Conservation (phyloP, 768 basidiomycete genomes). For the Termitomyces sp. region DNA sequence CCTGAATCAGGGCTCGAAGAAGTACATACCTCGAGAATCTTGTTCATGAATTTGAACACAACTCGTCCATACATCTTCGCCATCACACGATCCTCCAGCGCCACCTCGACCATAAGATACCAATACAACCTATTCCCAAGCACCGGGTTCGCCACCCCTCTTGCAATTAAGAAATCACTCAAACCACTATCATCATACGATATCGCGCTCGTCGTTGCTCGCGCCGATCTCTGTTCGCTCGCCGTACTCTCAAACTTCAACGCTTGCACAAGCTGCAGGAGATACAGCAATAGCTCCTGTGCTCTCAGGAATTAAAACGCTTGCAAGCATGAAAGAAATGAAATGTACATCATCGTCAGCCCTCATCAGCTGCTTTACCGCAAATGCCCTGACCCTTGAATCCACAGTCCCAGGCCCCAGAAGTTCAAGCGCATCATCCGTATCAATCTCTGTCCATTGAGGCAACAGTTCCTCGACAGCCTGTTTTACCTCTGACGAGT, state of each 20-base stretch:
- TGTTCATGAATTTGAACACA: constrained; percentile 85
- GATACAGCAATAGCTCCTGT: constrained; percentile 87
- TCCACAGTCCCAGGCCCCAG: constrained; percentile 87
- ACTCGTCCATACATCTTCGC: constrained; percentile 93
- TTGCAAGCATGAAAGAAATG: background rate
- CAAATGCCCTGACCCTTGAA: constrained; percentile 90
- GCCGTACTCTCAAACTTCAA: constrained; percentile 91
- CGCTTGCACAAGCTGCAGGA: constrained; percentile 95
- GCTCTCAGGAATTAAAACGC: constrained; percentile 1
- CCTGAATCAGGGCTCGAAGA: background rate
- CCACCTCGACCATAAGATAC: constrained; percentile 97
- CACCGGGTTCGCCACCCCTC: constrained; percentile 77
- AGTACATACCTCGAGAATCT: constrained; percentile 69
- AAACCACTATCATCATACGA: constrained; percentile 91
- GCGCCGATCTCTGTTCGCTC: constrained; percentile 69
- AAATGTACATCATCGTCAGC: constrained; percentile 88
- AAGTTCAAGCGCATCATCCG: constrained; percentile 93
- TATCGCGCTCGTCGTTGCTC: constrained; percentile 65
- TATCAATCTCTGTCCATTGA: constrained; percentile 95
- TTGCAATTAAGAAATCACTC: constrained; percentile 83
- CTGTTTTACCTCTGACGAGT: constrained; percentile 93
- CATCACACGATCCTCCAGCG: constrained; percentile 76
- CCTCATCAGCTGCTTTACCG: constrained; percentile 82
- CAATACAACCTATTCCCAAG: constrained; percentile 92
- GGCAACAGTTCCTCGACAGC: constrained; percentile 95